Evolutionary conservation across 306 rosid genomes (phyloP), one percentile per base, ranked within the genome.

Genomic region (Fagus crenata): DNA sequence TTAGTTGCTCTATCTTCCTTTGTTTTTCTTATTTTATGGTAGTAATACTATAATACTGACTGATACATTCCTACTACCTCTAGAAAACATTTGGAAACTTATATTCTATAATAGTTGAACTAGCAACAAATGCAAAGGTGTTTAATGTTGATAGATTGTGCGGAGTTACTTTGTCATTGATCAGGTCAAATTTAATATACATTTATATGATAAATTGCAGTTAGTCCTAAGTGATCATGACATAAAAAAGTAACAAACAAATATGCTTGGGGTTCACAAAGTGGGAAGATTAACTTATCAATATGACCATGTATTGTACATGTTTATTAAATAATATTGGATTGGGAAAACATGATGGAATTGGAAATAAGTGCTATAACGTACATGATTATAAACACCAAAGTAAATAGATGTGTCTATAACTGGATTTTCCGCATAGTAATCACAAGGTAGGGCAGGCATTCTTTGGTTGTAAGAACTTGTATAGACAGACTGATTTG

Each of bases 131-230:
- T 40, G n/a, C 22, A 35, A 70, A 71, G 69, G 68, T 41, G 17
- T 73, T 69, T 72, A 70, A 36, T 76, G 32, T 69, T 53, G 14
- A 42, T 71, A 60, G 70, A 58, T 58, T 13, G 28, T 22, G 51
- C 9, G 14, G 49, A 65, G 36, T 65, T 39, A 15, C 41, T 31
- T 61, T 12, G 35, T 61, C 14, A 64, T 37, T 15, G 46, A 64
- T 13, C 28, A 64, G 36, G 18, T 15, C 46, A 65, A 22, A 22
- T 22, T 22, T 22, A 22, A 22, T 22, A 22, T 22, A 22, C 28
- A 22, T 22, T 22, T 22, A 22, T 22, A 22, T 22, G 28, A 22
- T 22, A 22, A 22, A 22, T 22, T 22, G 28, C 0, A 22, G 28
- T 22, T 22, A 22, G 28, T 22, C 28, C 28, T 22, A 22, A 22